phyloP scores from a whole-genome alignment of 495 filamentous ascomycete species.

The Hyaloscypha bicolor region DNA sequence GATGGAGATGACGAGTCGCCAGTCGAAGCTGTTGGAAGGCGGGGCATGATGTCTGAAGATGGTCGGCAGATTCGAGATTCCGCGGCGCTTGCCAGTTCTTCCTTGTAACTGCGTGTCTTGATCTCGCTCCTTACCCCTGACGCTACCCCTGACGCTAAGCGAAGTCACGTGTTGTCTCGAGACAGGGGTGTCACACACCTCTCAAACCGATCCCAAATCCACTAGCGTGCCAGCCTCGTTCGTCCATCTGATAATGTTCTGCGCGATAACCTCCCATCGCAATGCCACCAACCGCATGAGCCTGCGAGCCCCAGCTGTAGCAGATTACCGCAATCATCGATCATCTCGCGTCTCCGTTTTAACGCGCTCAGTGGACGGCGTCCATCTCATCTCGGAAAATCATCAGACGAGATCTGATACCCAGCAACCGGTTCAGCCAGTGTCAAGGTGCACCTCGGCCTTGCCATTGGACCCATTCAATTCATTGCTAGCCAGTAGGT shows the following conservation, averaged over 20 bases:
- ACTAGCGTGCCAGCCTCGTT: background rate
- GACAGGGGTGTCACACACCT: background rate
- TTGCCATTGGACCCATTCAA: background rate
- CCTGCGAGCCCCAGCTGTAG: background rate
- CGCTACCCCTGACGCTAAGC: too few species aligned
- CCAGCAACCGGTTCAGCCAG: background rate
- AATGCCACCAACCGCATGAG: background rate
- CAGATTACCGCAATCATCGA: background rate
- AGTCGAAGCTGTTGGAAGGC: background rate
- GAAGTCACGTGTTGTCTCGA: background rate
- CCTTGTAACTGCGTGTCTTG: background rate
- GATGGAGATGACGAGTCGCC: background rate
- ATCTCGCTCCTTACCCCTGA: background rate
- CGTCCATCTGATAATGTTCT: constrained; percentile 1
- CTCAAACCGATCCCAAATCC: background rate
- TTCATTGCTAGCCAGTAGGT: background rate
- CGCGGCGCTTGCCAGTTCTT: background rate
- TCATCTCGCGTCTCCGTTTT: background rate
- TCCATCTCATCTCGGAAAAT: background rate
- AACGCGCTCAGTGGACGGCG: background rate
- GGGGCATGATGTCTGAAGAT: constrained; percentile 1
- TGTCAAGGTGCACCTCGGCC: background rate
- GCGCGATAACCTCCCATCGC: background rate
- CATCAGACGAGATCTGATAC: constrained; percentile 2
- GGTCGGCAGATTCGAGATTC: background rate